Evolutionary conservation across 148 eudicot species (phyloP), one percentile per base, ranked within the genome.

Genomic region (Silene conica): DNA sequence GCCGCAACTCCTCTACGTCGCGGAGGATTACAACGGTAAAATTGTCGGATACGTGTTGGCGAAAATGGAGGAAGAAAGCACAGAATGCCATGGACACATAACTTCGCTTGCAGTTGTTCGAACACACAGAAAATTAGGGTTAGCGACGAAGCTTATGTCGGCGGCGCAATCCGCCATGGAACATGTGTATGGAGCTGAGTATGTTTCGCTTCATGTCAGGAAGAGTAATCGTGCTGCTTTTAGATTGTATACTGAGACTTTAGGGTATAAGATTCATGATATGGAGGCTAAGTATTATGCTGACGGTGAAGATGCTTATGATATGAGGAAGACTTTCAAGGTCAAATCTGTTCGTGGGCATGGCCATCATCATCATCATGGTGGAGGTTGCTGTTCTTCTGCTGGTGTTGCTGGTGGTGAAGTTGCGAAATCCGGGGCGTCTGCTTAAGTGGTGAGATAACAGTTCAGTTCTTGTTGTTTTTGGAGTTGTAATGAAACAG

Each of bases 141-240:
- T 92, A 48, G 96, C 96, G 7, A 93, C 98, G n/a, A 93, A 93
- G 84, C 87, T 93, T 72, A 93, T 93, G 98, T 89, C 94, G 2
- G 96, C 96, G 3, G 98, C 98, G 9, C 98, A 93, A 72, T 80
- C 86, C 52, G 98, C 95, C 45, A 93, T 91, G 98, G 98, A 89
- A 60, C 89, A 84, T 79, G 95, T 86, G 1, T 80, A 67, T 56
- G 83, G 82, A 2, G 86, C 95, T 25, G 94, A 93, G 72, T 90
- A 93, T 22, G 93, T 93, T 4, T 89, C 94, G 0, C 78, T 93
- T 25, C 98, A 93, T 73, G 98, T 89, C 10, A 82, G 98, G 83
- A 91, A 87, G 90, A 91, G 98, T 82, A 93, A 93, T 21, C 73
- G 92, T 38, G 97, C 98, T 25, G 97, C 98, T 0, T 93, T 93